A percentile compares a stretch with the other conserved stretches of the same genome.
phyloP scores from a whole-genome alignment of 2,329 filamentous ascomycete genomes.

The Botryotinia narcissicola region DNA sequence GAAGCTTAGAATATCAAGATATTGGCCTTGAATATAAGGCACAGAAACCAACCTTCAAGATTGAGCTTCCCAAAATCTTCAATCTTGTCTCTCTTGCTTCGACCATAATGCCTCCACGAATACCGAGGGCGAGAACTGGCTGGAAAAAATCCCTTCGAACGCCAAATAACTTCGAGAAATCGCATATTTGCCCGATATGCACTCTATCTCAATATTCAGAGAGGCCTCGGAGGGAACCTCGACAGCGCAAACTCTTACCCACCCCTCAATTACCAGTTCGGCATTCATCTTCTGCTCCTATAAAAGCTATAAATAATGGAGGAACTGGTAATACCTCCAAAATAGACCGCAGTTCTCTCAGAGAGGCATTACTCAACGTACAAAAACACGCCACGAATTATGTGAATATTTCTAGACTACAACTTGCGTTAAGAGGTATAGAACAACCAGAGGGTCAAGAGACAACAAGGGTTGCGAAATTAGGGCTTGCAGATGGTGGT shows the following conservation, averaged over 20 bases:
- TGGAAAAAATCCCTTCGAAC: slow-evolving; percentile 22
- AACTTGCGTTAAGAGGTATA: slow-evolving; percentile 67
- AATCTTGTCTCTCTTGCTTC: slow-evolving; percentile 21
- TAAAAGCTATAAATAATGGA: neutral
- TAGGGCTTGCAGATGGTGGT: slow-evolving; percentile 45
- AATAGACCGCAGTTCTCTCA: slow-evolving; percentile 29
- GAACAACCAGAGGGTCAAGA: slow-evolving; percentile 56
- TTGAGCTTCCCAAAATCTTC: slow-evolving; percentile 21
- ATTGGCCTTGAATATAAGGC: slow-evolving; percentile 22
- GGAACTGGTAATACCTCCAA: neutral
- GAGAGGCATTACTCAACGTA: slow-evolving; percentile 53
- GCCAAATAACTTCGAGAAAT: slow-evolving; percentile 18
- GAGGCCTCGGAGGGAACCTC: slow-evolving; percentile 16
- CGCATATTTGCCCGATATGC: slow-evolving; percentile 34
- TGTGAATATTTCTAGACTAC: slow-evolving; percentile 66
- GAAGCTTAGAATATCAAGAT: neutral
- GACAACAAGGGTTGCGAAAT: slow-evolving; percentile 56
- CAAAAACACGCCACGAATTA: slow-evolving; percentile 59
- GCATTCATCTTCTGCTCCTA: slow-evolving; percentile 22
- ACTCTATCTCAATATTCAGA: slow-evolving; percentile 23
- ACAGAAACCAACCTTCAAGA: neutral
- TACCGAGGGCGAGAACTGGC: slow-evolving; percentile 30
- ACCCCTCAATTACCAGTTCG: slow-evolving; percentile 18
- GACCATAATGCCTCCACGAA: slow-evolving; percentile 38
- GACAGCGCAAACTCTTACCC: slow-evolving; percentile 18